A percentile compares a stretch with the other conserved stretches of the same genome.
These are phyloP conservation scores for Fusarium foetens DNA, from an alignment of 2,329 filamentous ascomycete species.

Conservation along the genomic window DNA sequence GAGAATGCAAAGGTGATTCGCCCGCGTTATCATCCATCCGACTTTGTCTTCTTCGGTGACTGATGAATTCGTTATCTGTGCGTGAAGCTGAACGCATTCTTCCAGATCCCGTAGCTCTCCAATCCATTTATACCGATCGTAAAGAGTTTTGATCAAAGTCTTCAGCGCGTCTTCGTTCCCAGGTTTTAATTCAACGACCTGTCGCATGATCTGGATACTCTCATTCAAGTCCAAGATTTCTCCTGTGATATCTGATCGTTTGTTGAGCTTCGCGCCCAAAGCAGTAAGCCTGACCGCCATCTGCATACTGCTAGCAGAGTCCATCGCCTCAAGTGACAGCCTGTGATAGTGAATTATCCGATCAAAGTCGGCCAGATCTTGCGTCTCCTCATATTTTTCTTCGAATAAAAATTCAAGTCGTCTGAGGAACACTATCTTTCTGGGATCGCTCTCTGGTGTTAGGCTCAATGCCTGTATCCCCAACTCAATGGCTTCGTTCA, in stretches of 20 bases:
- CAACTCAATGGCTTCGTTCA: background rate
- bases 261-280: background rate
- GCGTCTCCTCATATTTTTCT: background rate
- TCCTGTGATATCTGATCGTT: accelerated
- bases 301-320: accelerated
- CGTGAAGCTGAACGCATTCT: background rate
- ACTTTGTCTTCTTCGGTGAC: background rate
- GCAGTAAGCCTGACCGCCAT: background rate
- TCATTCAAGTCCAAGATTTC: background rate
- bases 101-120: background rate
- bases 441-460: background rate
- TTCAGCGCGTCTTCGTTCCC: background rate
- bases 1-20: background rate
- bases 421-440: background rate
- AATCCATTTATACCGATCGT: background rate
- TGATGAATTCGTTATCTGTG: background rate
- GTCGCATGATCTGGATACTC: background rate
- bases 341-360: background rate
- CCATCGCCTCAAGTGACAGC: background rate
- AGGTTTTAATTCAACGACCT: background rate
- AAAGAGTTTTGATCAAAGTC: background rate
- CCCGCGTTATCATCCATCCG: background rate
- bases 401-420: background rate
- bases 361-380: background rate
- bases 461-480: background rate